These are phyloP conservation scores for Cladosporium sp. DNA, from an alignment of 2,329 filamentous ascomycete genomes.

Conservation along the genomic window DNA sequence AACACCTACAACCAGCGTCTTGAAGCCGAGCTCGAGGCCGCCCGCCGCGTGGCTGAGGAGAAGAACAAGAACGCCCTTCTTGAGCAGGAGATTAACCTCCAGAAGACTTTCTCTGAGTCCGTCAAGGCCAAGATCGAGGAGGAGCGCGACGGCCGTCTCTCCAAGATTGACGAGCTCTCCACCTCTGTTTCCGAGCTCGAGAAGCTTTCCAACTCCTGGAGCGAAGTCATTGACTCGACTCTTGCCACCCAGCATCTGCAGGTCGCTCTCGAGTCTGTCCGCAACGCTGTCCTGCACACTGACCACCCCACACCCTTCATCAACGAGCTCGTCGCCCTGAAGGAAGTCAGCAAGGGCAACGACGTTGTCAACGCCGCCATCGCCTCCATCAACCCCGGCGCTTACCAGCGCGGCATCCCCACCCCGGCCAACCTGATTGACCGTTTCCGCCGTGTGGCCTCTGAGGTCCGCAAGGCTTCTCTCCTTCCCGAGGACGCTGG, in stretches of 20 bases:
- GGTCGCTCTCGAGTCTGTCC: conserved; percentile 91
- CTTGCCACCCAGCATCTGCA: conserved; percentile 94
- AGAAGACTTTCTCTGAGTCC: conserved; percentile 78
- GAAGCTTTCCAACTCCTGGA: conserved; percentile 85
- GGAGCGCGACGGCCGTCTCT: conserved; percentile 83
- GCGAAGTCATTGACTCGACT: conserved; percentile 84
- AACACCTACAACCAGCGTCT: conserved; percentile 79
- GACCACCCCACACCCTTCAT: conserved; percentile 78
- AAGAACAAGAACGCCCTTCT: conserved; percentile 81
- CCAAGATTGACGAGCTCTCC: conserved; percentile 80
- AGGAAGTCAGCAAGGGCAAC: conserved; percentile 81
- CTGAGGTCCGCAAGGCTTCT: conserved; percentile 90
- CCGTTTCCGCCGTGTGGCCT: conserved; percentile 88
- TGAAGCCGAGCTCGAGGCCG: conserved; percentile 74
- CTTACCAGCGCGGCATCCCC: conserved; percentile 90
- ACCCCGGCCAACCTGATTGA: conserved; percentile 85
- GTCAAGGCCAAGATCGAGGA: conserved; percentile 81
- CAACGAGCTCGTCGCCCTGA: conserved; percentile 88
- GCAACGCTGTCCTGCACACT: conserved; percentile 75
- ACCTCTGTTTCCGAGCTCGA: conserved; percentile 80
- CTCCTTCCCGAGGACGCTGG: conserved; percentile 91
- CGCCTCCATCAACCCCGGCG: conserved; percentile 88
- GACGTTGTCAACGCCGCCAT: conserved; percentile 86
- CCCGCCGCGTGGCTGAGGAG: conserved; percentile 78
- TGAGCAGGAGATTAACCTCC: conserved; percentile 86